Evolutionary conservation across 305 asterid species (phyloP).

Genomic region (Ilex paraguariensis): DNA sequence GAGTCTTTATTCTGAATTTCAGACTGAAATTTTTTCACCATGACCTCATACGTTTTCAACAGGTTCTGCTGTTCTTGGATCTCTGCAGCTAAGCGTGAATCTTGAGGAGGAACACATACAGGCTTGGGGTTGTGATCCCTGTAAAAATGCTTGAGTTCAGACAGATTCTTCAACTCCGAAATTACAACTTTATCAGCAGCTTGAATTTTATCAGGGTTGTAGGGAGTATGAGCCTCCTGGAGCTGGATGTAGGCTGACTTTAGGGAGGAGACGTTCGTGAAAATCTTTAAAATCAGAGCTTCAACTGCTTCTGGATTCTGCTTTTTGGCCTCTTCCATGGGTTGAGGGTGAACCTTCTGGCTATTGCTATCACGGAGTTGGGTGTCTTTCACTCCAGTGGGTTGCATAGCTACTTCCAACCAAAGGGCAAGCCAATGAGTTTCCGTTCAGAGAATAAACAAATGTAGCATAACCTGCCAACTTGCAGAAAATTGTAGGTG

Average conservation of each 20-base stretch:
- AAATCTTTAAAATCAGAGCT: conserved; percentile 71
- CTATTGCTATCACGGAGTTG: conserved; percentile 93
- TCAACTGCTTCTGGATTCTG: conserved; percentile 95
- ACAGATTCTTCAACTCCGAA: conserved; percentile 83
- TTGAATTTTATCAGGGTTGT: conserved; percentile 95
- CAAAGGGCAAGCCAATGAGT: background rate
- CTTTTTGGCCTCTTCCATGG: conserved; percentile 88
- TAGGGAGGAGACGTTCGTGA: conserved; percentile 79
- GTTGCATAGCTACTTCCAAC: conserved; percentile 88
- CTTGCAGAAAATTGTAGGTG: too few relatives aligned
- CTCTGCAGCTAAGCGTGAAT: conserved; percentile 96
- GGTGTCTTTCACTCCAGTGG: conserved; percentile 76
- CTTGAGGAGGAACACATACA: conserved; percentile 82
- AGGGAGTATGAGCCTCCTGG: conserved; percentile 94
- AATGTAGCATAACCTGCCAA: too few relatives aligned
- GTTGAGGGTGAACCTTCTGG: conserved; percentile 99
- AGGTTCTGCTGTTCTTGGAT: conserved; percentile 97
- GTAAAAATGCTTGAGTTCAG: conserved; percentile 94
- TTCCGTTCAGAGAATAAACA: too few relatives aligned
- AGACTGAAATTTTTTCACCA: conserved; percentile 96
- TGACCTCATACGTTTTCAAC: conserved; percentile 89
- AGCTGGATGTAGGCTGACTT: conserved; percentile 93
- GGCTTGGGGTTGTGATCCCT: conserved; percentile 97
- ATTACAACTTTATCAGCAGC: conserved; percentile 96
- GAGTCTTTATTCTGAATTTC: conserved; percentile 96